Base-by-base conservation (phyloP, 306 rosid genomes). In the Prunus mongolica region DNA sequence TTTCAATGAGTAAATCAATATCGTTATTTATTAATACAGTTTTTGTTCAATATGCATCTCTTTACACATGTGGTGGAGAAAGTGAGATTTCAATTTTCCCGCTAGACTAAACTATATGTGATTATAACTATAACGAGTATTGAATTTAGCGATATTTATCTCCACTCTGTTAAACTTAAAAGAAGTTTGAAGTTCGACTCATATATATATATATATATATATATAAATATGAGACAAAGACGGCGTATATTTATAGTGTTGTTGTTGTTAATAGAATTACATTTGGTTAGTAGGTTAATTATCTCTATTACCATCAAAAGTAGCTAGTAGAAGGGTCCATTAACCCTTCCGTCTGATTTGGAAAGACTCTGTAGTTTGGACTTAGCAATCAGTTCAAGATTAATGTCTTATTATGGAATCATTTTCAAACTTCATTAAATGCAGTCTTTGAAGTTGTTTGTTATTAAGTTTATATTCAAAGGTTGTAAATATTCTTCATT, bases 291-390 rank as follows among this genome's bases (percentile, higher is more conserved):
- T n/a, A 16, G 2, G 18, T 56, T 10, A 6, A 8, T 56, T 56
- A 20, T 20, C 6, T 1, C 25, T n/a, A 58, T 57, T 6, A 58
- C 19, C 44, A 5, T 58, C 51, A 11, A 25, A 74, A 63, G 45
- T 44, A 55, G 19, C 41, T 27, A 27, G 3, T 61, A 27, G 3
- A 54, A 52, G 34, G n/a, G 13, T 5, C 12, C 28, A 32, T 38
- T 38, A 71, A 55, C 1, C 11, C 49, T 16, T 56, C 57, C 54
- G 9, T 2, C 3, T 5, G 5, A 25, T 28, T 12, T 51, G 13
- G 49, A 34, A 51, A 19, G 12, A 38, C 54, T 78, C 27, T 78
- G 27, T 47, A 34, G 65, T 49, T 78, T 19, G 9, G 34, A 77
- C 73, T n/a, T 1, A 19, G 4, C 38, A 72, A 78, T 72, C 50